Conservation (phyloP, 768 basidiomycete genomes). For the Leccinum barrowsii region DNA sequence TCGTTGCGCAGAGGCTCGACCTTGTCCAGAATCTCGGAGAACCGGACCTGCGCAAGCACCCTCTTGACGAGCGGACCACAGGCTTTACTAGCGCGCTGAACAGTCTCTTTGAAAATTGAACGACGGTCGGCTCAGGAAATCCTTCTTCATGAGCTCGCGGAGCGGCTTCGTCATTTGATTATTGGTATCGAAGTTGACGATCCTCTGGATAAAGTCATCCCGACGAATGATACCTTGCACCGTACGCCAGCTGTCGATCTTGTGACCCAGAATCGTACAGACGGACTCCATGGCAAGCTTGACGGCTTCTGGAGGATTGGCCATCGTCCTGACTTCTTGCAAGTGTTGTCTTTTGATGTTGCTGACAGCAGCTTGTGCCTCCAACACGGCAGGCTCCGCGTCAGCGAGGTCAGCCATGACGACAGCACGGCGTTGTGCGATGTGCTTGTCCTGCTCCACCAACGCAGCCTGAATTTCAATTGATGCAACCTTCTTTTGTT, state of each 20-base stretch:
- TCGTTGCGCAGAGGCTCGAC: constrained; percentile 96
- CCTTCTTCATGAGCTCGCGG: constrained; percentile 87
- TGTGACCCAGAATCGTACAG: constrained; percentile 93
- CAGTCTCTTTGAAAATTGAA: constrained; percentile 86
- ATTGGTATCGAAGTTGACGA: constrained; percentile 93
- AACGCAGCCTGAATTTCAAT: constrained; percentile 94
- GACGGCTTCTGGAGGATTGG: constrained; percentile 96
- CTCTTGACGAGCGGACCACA: constrained; percentile 98
- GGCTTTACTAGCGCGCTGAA: constrained; percentile 92
- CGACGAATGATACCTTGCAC: constrained; percentile 94
- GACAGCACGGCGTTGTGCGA: constrained; percentile 81
- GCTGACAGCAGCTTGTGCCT: constrained; percentile 94
- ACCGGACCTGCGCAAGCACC: constrained; percentile 95
- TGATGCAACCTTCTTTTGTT: constrained; percentile 95
- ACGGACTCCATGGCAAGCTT: constrained; percentile 99
- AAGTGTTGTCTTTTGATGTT: constrained; percentile 95
- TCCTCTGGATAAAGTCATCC: constrained; percentile 94
- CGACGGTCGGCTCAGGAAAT: constrained; percentile 85
- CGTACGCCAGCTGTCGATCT: constrained; percentile 94
- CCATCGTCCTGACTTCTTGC: constrained; percentile 97
- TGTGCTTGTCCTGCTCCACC: constrained; percentile 85
- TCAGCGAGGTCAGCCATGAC: constrained; percentile 96
- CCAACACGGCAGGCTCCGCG: constrained; percentile 94
- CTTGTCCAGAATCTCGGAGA: constrained; percentile 95
- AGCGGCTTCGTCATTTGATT: constrained; percentile 85